These are phyloP conservation scores for Petunia axillaris DNA, from an alignment of 257 asterid genomes.

Conservation along the genomic window DNA sequence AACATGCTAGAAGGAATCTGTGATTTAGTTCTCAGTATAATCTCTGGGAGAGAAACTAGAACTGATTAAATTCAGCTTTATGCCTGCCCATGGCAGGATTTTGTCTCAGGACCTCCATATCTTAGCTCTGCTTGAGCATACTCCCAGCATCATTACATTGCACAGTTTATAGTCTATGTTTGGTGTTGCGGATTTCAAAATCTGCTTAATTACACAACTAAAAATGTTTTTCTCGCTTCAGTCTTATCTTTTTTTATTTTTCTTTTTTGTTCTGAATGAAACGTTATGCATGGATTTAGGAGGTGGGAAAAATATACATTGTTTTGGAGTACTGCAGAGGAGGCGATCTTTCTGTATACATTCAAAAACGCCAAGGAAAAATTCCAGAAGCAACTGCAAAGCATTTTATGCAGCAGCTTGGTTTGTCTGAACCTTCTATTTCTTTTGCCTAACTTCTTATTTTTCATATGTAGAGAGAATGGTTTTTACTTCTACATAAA, in stretches of 20 bases:
- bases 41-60: background rate
- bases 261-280: slow-evolving; percentile 24
- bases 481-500: slow-evolving; percentile 17
- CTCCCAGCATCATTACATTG: background rate
- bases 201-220: background rate
- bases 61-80: background rate
- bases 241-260: background rate
- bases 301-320: slow-evolving; percentile 81
- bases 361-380: slow-evolving; percentile 72
- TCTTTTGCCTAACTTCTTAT: background rate
- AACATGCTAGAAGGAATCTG: background rate
- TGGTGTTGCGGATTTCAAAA: background rate
- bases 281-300: slow-evolving; percentile 53
- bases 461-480: background rate
- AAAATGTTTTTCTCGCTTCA: background rate
- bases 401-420: slow-evolving; percentile 92
- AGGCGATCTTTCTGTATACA: slow-evolving; percentile 82
- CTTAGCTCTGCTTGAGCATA: background rate
- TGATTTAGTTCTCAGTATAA: background rate
- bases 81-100: background rate
- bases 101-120: background rate
- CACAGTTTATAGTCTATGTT: slow-evolving; percentile 9
- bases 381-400: slow-evolving; percentile 85
- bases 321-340: slow-evolving; percentile 93
- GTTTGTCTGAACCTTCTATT: slow-evolving; percentile 39